phyloP scores from a whole-genome alignment of 495 filamentous ascomycete genomes.

The Cercophora newfieldiana region DNA sequence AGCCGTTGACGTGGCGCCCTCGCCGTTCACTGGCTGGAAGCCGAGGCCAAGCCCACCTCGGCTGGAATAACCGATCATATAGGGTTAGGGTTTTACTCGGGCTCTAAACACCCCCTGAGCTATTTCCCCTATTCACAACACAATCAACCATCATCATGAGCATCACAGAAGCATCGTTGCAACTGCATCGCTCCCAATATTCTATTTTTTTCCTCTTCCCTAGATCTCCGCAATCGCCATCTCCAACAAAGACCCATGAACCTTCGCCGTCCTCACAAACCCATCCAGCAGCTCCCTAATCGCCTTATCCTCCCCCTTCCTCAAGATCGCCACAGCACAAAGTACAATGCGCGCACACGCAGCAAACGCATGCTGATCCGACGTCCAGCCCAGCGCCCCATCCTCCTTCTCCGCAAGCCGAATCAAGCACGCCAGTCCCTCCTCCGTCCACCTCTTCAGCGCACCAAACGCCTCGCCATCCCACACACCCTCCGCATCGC shows the following conservation, averaged over 20 bases:
- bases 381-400: slow-evolving; percentile 71
- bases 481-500: slow-evolving; percentile 23
- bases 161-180: too few relatives aligned
- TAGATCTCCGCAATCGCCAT: slow-evolving; percentile 20
- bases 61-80: not conserved
- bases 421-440: slow-evolving; percentile 55
- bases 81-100: not conserved
- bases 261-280: slow-evolving; percentile 29
- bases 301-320: not conserved
- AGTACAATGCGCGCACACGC: slow-evolving; percentile 62
- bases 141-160: too few relatives aligned
- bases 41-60: slow-evolving; percentile 8
- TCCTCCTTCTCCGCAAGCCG: slow-evolving; percentile 47
- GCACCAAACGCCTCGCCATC: slow-evolving; percentile 14
- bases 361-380: slow-evolving; percentile 69
- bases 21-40: not conserved
- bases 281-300: slow-evolving; percentile 26
- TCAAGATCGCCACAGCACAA: slow-evolving; percentile 40
- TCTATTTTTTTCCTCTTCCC: not conserved
- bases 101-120: not conserved
- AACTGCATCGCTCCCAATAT: too few relatives aligned
- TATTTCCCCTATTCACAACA: not conserved
- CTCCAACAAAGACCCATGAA: slow-evolving; percentile 39
- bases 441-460: slow-evolving; percentile 54
- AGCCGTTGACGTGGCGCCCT: slow-evolving; percentile 19